Evolutionary conservation across 805 yeast genomes (phyloP).

Genomic region (Wickerhamomyces sydowiorum): DNA sequence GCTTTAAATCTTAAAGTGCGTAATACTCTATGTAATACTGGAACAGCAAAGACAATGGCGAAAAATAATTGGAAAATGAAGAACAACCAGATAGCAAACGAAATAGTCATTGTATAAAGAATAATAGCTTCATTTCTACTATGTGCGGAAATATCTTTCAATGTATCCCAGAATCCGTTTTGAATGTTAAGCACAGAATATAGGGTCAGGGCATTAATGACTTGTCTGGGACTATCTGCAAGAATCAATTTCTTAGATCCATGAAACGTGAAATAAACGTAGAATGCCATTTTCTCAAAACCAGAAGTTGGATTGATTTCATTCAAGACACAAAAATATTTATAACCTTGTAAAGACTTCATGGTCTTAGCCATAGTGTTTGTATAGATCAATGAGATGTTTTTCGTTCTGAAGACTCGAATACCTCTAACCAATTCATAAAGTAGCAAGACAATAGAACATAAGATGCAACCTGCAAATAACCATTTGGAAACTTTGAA

Average conservation of each 20-base stretch:
- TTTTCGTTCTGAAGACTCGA: constrained; percentile 49
- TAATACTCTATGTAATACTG: constrained; percentile 41
- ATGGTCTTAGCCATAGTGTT: constrained; percentile 55
- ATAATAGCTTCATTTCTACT: constrained; percentile 66
- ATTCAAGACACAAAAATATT: constrained; percentile 67
- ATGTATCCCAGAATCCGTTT: constrained; percentile 30
- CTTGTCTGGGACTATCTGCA: constrained; percentile 87
- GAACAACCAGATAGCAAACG: constrained; percentile 68
- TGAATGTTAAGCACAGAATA: constrained; percentile 40
- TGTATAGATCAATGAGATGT: constrained; percentile 66
- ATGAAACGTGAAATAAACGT: constrained; percentile 59
- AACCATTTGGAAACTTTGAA: constrained; percentile 58
- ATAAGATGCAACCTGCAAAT: constrained; percentile 75
- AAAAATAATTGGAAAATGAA: constrained; percentile 51
- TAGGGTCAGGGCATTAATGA: constrained; percentile 71
- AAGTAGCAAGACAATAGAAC: constrained; percentile 53
- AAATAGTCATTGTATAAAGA: constrained; percentile 67
- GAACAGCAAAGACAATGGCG: constrained; percentile 48
- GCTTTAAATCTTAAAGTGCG: constrained; percentile 32
- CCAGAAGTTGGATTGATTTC: constrained; percentile 59
- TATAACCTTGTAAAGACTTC: constrained; percentile 53
- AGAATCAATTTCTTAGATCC: constrained; percentile 55
- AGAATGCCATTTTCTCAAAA: constrained; percentile 64
- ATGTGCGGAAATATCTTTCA: constrained; percentile 51
- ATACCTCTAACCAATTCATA: constrained; percentile 57